These are phyloP conservation scores for Penicillium manginii DNA, from an alignment of 495 filamentous ascomycete genomes.

Conservation along the genomic window DNA sequence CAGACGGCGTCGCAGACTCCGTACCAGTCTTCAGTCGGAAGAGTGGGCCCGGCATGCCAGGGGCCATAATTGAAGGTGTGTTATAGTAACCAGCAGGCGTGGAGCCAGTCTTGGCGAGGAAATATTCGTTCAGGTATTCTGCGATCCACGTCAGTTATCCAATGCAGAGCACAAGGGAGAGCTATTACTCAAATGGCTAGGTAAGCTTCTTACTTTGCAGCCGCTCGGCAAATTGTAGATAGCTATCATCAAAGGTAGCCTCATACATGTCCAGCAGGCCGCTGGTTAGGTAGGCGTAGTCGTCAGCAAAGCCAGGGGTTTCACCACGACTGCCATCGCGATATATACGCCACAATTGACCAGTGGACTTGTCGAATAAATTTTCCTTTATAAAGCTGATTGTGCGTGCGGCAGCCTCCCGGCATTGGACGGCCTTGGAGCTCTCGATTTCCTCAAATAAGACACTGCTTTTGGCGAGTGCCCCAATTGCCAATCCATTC, in stretches of 20 bases:
- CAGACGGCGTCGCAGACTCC: constrained; percentile 85
- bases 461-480: constrained; percentile 73
- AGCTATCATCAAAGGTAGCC: constrained; percentile 78
- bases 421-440: constrained; percentile 60
- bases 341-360: constrained; percentile 75
- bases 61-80: constrained; percentile 64
- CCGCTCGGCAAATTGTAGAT: constrained; percentile 80
- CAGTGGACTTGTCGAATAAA: constrained; percentile 68
- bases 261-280: constrained; percentile 89
- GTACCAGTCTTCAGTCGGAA: constrained; percentile 92
- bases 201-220: constrained; percentile 68
- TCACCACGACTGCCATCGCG: constrained; percentile 69
- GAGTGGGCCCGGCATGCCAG: constrained; percentile 75
- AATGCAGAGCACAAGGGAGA: background rate
- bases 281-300: constrained; percentile 88
- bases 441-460: constrained; percentile 64
- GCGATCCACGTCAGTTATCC: constrained; percentile 19
- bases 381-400: constrained; percentile 76
- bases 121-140: constrained; percentile 70
- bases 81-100: constrained; percentile 80
- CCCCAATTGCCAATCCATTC: constrained; percentile 90
- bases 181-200: background rate
- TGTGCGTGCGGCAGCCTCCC: constrained; percentile 67
- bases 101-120: constrained; percentile 59
- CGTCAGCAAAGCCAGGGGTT: constrained; percentile 84